Conservation (phyloP, 306 rosid genomes). For the Rosa rugosa region DNA sequence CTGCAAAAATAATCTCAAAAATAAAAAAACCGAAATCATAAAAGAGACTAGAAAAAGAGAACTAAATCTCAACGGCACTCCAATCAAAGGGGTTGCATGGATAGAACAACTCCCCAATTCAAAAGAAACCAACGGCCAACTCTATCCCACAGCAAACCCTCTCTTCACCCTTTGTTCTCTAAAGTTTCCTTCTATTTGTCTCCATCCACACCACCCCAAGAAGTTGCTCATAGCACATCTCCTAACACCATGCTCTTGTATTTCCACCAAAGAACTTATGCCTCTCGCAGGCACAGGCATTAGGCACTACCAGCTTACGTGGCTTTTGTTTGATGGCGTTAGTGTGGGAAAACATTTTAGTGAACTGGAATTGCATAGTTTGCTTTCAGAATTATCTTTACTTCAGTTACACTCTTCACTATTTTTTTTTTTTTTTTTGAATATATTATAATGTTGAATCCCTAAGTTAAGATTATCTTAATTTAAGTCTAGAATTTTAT, state of each 20-base stretch:
- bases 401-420: not conserved
- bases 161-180: not conserved
- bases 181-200: not conserved
- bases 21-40: no score
- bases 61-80: not conserved
- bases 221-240: not conserved
- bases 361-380: not conserved
- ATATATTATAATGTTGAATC: not conserved
- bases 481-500: not conserved
- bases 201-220: not conserved
- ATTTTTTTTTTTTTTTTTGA: not conserved
- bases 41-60: not conserved
- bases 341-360: not conserved
- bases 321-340: not conserved
- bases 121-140: not conserved
- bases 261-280: not conserved
- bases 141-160: not conserved
- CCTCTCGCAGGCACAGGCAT: not conserved
- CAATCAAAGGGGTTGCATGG: not conserved
- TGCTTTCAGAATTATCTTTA: not conserved
- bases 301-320: not conserved
- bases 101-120: not conserved
- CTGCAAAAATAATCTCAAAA: not conserved
- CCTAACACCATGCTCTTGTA: not conserved
- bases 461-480: not conserved